phyloP scores from a whole-genome alignment of 2,329 filamentous ascomycete species.

The Didymella segeticola region DNA sequence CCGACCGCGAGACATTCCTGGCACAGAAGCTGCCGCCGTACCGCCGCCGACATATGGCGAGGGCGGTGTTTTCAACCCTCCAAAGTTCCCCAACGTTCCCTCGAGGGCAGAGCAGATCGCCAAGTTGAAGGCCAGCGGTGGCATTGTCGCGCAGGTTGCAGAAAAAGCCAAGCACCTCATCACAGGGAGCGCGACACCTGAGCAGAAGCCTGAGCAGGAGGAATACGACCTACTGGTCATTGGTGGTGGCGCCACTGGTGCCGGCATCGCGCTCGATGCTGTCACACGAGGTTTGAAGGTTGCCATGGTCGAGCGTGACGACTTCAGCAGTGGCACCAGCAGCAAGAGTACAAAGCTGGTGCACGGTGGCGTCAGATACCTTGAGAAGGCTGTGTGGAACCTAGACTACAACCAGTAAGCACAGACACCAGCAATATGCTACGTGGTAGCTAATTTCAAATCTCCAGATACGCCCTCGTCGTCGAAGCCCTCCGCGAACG shows the following conservation, averaged over 20 bases:
- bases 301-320: constrained; percentile 80
- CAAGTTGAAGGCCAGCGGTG: constrained; percentile 62
- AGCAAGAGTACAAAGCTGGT: constrained; percentile 89
- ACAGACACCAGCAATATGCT: constrained; percentile 15
- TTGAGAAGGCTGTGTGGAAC: constrained; percentile 87
- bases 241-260: constrained; percentile 79
- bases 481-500: constrained; percentile 82
- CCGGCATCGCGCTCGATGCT: constrained; percentile 82
- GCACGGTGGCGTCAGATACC: constrained; percentile 82
- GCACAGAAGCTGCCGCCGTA: constrained; percentile 70
- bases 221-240: constrained; percentile 81
- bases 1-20: constrained; percentile 75
- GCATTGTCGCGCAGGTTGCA: constrained; percentile 40
- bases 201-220: constrained; percentile 51
- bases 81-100: constrained; percentile 69
- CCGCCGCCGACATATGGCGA: constrained; percentile 73
- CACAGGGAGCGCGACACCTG: constrained; percentile 37
- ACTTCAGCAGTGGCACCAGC: constrained; percentile 82
- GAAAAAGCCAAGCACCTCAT: constrained; percentile 53
- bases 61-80: constrained; percentile 71
- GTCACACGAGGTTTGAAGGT: constrained; percentile 80
- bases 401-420: constrained; percentile 78
- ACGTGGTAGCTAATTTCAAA: constrained; percentile 11
- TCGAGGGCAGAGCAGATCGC: constrained; percentile 69
- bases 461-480: constrained; percentile 68